Evolutionary conservation across 2,329 filamentous ascomycete genomes (phyloP), one percentile per base, ranked within the genome.

Genomic region (Aspergillus phoenicis): DNA sequence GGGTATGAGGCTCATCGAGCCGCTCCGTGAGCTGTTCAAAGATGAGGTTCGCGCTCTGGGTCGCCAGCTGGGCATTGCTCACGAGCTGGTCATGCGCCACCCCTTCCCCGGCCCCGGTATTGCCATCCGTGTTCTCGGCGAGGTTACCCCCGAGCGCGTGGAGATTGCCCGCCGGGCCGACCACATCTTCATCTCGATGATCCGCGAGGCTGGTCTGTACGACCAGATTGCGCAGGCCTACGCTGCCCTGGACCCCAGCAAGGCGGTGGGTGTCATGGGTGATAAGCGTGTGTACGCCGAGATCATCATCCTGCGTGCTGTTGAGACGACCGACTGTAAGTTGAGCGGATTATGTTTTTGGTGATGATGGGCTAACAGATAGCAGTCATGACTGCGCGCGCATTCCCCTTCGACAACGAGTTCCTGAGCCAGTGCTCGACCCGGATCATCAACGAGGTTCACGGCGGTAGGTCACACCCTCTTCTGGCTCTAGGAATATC

Each of bases 11-110:
- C 72, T 81, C 38, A 90, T 95, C 63, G 91, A 96, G 79, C 91
- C 91, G 1, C 85, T 95, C 0, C 83, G 90, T 47, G 87, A 91
- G 72, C 81, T 95, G 30, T 94, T 93, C 84, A 95, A 95, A 75
- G 90, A 95, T 68, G 91, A 95, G 78, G 91, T 92, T 26, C 84
- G 90, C 61, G 79, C 83, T 65, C 78, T 93, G 4, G 90, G 91
- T 36, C 86, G 85, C 15, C 82, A 90, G 63, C 82, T 93, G 3
- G 87, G 87, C 26, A 91, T 93, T 61, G 83, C 87, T 53, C 83
- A 90, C 63, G 85, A 91, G n/a, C 86, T 94, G 7, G 88, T 94
- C 58, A 90, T 87, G 86, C 90, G 93, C 71, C 89, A 64, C 54
- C 67, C 90, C 24, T 93, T 92, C 83, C 69, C 70, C 17, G 90